Percentiles rank a stretch among this genome's conserved stretches.
Evolutionary conservation across 2,329 filamentous ascomycete genomes (phyloP).

Genomic region (Lachnellula subtilissima): DNA sequence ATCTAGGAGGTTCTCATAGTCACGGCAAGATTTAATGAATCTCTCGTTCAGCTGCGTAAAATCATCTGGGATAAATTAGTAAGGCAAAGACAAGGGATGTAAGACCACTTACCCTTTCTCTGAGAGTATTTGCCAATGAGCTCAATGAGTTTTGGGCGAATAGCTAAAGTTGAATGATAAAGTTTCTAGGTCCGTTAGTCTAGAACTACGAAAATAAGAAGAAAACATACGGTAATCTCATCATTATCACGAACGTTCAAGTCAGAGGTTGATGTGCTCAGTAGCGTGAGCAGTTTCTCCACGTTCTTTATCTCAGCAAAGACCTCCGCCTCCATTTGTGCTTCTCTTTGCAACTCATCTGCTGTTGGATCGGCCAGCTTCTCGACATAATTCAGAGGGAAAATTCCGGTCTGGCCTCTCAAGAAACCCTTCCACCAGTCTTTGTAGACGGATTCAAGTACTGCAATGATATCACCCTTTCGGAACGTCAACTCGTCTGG

Average conservation of each 20-base stretch:
- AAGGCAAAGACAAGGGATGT: background rate
- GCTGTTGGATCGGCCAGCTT: conserved; percentile 92
- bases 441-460: conserved; percentile 96
- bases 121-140: conserved; percentile 98
- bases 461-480: conserved; percentile 94
- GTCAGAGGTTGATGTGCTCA: conserved; percentile 81
- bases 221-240: conserved; percentile 71
- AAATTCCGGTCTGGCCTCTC: conserved; percentile 92
- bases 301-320: conserved; percentile 75
- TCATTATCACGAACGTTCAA: conserved; percentile 89
- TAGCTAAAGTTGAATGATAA: conserved; percentile 91
- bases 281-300: conserved; percentile 75
- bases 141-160: conserved; percentile 94
- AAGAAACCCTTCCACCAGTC: conserved; percentile 99
- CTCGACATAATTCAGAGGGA: conserved; percentile 97
- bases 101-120: conserved; percentile 70
- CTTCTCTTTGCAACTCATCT: conserved; percentile 90
- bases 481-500: conserved; percentile 92
- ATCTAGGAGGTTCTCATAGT: conserved; percentile 94
- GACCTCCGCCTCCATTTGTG: conserved; percentile 85
- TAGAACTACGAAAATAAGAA: conserved; percentile 14
- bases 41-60: conserved; percentile 98
- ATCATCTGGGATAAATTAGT: conserved; percentile 62
- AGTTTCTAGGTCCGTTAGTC: conserved; percentile 50
- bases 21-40: conserved; percentile 95